phyloP scores from a whole-genome alignment of 2,329 filamentous ascomycete genomes.

The Apiospora rasikravindrae region DNA sequence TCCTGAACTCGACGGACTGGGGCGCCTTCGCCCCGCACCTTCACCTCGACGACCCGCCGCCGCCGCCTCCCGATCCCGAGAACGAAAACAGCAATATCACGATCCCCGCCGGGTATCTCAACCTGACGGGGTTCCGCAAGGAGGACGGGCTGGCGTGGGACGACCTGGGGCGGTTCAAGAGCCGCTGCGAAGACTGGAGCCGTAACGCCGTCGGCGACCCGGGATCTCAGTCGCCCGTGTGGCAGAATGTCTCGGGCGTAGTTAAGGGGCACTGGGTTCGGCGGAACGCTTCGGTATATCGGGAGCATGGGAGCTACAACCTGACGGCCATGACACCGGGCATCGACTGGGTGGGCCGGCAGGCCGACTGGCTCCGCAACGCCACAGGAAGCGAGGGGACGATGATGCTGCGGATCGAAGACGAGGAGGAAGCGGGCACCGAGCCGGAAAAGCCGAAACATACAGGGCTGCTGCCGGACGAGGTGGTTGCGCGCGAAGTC shows the following conservation, averaged over 20 bases:
- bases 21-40: constrained; percentile 60
- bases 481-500: constrained; percentile 69
- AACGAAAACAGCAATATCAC: constrained; percentile 25
- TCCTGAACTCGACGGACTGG: constrained; percentile 63
- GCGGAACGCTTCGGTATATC: constrained; percentile 52
- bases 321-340: constrained; percentile 67
- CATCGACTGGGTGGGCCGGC: constrained; percentile 66
- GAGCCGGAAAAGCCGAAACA: constrained; percentile 48
- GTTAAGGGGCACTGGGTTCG: constrained; percentile 79
- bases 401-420: constrained; percentile 71
- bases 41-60: constrained; percentile 31
- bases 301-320: constrained; percentile 61
- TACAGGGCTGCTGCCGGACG: constrained; percentile 44
- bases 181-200: constrained; percentile 67
- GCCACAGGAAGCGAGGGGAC: constrained; percentile 75
- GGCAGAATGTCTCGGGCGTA: constrained; percentile 79
- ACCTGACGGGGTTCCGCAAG: constrained; percentile 77
- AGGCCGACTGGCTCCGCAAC: constrained; percentile 75
- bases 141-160: constrained; percentile 82
- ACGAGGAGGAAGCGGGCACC: constrained; percentile 50
- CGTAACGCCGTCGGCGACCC: constrained; percentile 53
- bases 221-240: constrained; percentile 57
- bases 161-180: constrained; percentile 68
- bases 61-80: constrained; percentile 2
- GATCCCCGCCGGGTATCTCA: constrained; percentile 54